These are phyloP conservation scores for Gyrodon lividus DNA, from an alignment of 768 basidiomycete species.

Conservation along the genomic window DNA sequence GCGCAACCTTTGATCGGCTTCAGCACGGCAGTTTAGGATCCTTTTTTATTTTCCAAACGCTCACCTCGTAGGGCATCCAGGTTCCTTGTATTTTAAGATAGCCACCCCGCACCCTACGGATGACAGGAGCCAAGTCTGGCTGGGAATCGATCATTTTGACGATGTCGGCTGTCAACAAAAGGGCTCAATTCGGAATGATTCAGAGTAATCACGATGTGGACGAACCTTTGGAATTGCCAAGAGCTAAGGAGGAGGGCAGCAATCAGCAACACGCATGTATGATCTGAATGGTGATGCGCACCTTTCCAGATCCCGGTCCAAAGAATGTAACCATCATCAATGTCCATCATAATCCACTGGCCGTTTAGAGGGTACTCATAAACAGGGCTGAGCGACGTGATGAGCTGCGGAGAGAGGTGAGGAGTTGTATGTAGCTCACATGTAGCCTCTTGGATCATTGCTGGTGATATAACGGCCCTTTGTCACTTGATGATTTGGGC, in stretches of 20 bases:
- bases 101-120: conserved; percentile 82
- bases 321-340: conserved; percentile 87
- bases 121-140: conserved; percentile 78
- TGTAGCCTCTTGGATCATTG: conserved; percentile 86
- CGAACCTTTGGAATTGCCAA: conserved; percentile 86
- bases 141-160: conserved; percentile 92
- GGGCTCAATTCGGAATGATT: conserved; percentile 17
- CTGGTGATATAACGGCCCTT: conserved; percentile 88
- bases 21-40: conserved; percentile 12
- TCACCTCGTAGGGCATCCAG: conserved; percentile 90
- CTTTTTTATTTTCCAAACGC: conserved; percentile 18
- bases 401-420: conserved; percentile 1
- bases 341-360: conserved; percentile 96
- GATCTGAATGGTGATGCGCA: conserved; percentile 28
- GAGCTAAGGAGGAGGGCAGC: conserved; percentile 43
- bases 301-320: conserved; percentile 98
- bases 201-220: conserved; percentile 8
- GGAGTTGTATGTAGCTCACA: conserved; percentile 47
- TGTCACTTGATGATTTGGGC: conserved; percentile 75
- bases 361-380: conserved; percentile 88
- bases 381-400: conserved; percentile 55
- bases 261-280: conserved; percentile 7
- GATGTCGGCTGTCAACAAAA: conserved; percentile 65
- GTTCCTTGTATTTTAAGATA: conserved; percentile 93
- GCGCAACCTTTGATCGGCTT: conserved; percentile 56